Evolutionary conservation across 2,329 filamentous ascomycete species (phyloP), one percentile per base, ranked within the genome.

Genomic region (Beauveria bassiana): DNA sequence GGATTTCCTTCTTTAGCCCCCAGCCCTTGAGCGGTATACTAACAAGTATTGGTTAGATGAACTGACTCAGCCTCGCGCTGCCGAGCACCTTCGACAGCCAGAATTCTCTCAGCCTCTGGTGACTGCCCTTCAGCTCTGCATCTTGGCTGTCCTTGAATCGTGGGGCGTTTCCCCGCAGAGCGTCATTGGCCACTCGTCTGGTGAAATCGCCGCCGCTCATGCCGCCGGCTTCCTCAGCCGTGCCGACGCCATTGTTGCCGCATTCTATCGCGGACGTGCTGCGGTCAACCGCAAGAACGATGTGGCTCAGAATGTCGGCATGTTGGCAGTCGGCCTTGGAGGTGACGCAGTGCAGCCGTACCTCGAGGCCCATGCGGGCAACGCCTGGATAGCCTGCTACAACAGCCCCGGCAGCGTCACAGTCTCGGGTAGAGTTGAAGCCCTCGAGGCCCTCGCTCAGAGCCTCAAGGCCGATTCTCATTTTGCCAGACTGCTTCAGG

Each of bases 361-460:
- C 43, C 31, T 58, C 24, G 45, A 50, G 5, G 20, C 40, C 20
- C 31, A 40, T 40, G 55, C 31, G 14, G 46, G 46, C 14, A 42
- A 34, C 22, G 54, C 45, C 14, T 49, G 45, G 43, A 10, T 58
- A 3, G 66, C 64, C 2, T 65, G 64, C 31, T 74, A 77, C 62
- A 83, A 83, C 67, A 80, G 78, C 50, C 78, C 79, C 0, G 68
- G 71, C 0, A 81, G 75, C 54, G 68, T 79, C 1, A 77, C 75
- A 0, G 56, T 76, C 0, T 70, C 69, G 4, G 74, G 74, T 0
- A 68, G 73, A 20, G 54, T 61, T 0, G 59, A 60, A 1, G 65
- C 67, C 34, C 64, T 77, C 6, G 12, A 81, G 79, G 0, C 70
- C 4, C 81, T 79, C 75, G 64, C 16, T 34, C 43, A 20, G 45